Evolutionary conservation across 495 filamentous ascomycete species (phyloP), one percentile per base, ranked within the genome.

Genomic region (Lindgomyces ingoldianus): DNA sequence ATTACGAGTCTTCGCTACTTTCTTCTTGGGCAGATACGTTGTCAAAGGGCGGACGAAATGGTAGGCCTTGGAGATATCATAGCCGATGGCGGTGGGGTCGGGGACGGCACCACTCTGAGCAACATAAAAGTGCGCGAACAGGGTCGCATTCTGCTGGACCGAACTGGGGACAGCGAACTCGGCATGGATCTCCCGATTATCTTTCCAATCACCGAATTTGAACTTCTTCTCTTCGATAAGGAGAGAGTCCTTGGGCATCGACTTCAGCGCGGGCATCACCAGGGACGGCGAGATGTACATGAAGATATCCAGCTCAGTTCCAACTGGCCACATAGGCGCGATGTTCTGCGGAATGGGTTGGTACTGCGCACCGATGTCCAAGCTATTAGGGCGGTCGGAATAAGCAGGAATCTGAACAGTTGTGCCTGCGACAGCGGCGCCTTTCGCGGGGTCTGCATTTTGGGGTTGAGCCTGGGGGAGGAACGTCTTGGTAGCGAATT

Each of bases 51-150:
- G 88, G 51, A 86, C 78, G 72, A 95, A 96, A 73, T 96, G 88
- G 62, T 89, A 89, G 3, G 94, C 91, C 48, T 83, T 86, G 1
- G 79, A 80, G 0, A 84, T 76, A 71, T 94, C 90, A 74, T 89
- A 98, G 49, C 79, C 81, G 18, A 81, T 79, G 24, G 84, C 81
- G 3, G 81, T 78, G 1, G 94, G 94, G 69, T 98, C 95, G 22
- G 96, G 74, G 22, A 82, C 76, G 48, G 82, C 79, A 14, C 92
- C 93, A 4, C 87, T 80, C 46, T 93, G 81, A 10, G 83, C 89
- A 62, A 98, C 79, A 69, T 91, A 96, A 70, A 96, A 93, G 74
- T 98, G 94, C 6, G 88, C 92, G 85, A 89, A 98, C 12, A 98
- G 80, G 0, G 94, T 96, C 33, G 91, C 93, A 73, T 98, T 98